phyloP scores from a whole-genome alignment of 192 early-diverging fungal genomes.

The Anaeromyces robustus region DNA sequence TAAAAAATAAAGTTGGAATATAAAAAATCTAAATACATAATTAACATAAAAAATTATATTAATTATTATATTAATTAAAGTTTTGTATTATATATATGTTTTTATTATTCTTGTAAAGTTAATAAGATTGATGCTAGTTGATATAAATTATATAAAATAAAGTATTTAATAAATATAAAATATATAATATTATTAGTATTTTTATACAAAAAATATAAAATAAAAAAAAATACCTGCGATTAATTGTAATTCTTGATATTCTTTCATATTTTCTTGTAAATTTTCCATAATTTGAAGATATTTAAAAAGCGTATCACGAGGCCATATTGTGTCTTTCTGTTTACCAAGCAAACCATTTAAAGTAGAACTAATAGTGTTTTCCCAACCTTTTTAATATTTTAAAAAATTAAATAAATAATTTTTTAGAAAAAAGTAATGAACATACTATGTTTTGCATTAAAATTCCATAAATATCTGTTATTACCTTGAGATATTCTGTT shows the following conservation, averaged over 20 bases:
- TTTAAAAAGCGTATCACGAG: slow-evolving; percentile 22
- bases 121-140: neutral
- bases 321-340: slow-evolving; percentile 22
- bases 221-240: slow-evolving; percentile 17
- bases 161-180: too few species aligned
- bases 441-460: too few species aligned
- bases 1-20: too few species aligned
- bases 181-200: too few species aligned
- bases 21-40: too few species aligned
- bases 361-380: slow-evolving; percentile 19
- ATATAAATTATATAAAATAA: too few species aligned
- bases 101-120: neutral
- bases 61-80: too few species aligned
- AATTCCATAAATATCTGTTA: neutral
- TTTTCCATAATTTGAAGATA: slow-evolving; percentile 30
- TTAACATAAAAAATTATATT: too few species aligned
- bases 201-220: too few species aligned
- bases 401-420: too few species aligned
- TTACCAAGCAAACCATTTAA: slow-evolving; percentile 11
- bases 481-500: slow-evolving; percentile 17
- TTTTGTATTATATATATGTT: too few species aligned
- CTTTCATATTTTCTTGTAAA: slow-evolving; percentile 24
- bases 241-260: slow-evolving; percentile 26
- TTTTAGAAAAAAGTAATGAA: too few species aligned
- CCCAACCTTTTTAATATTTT: slow-evolving; percentile 15